These are phyloP conservation scores for Mortierella sp. DNA, from an alignment of 371 early-diverging fungal species.

Conservation along the genomic window DNA sequence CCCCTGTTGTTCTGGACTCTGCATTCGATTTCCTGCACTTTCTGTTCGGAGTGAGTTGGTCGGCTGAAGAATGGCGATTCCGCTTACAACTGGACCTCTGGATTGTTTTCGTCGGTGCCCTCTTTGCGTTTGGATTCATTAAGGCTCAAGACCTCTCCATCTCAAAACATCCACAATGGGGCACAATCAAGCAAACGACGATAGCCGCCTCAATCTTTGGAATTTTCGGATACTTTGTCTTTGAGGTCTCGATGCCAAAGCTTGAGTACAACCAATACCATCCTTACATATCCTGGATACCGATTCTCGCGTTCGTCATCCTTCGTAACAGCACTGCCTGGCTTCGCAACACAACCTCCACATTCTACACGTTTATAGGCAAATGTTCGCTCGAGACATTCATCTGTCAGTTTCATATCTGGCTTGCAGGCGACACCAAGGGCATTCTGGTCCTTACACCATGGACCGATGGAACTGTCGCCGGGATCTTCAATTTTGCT, in stretches of 20 bases:
- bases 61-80: conserved; percentile 74
- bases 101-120: conserved; percentile 72
- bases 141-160: conserved; percentile 59
- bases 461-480: conserved; percentile 36
- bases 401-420: conserved; percentile 84
- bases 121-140: conserved; percentile 60
- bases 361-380: conserved; percentile 71
- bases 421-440: conserved; percentile 80
- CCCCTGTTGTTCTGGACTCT: conserved; percentile 58
- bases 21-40: conserved; percentile 54
- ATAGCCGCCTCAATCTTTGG: conserved; percentile 53
- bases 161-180: conserved; percentile 59
- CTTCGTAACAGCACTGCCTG: conserved; percentile 72
- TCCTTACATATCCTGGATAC: conserved; percentile 72
- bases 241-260: conserved; percentile 62
- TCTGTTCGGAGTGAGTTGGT: conserved; percentile 66
- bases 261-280: conserved; percentile 67
- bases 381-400: conserved; percentile 79
- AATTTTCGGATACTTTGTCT: conserved; percentile 60
- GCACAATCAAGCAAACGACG: conserved; percentile 34
- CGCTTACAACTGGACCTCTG: conserved; percentile 69
- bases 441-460: conserved; percentile 67
- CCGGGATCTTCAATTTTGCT: conserved; percentile 69
- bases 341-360: conserved; percentile 63
- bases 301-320: conserved; percentile 69